A percentile compares a stretch with the other conserved stretches of the same genome.
These are phyloP conservation scores for Eutrema heterophyllum DNA, from an alignment of 345 rosid genomes.

Conservation along the genomic window DNA sequence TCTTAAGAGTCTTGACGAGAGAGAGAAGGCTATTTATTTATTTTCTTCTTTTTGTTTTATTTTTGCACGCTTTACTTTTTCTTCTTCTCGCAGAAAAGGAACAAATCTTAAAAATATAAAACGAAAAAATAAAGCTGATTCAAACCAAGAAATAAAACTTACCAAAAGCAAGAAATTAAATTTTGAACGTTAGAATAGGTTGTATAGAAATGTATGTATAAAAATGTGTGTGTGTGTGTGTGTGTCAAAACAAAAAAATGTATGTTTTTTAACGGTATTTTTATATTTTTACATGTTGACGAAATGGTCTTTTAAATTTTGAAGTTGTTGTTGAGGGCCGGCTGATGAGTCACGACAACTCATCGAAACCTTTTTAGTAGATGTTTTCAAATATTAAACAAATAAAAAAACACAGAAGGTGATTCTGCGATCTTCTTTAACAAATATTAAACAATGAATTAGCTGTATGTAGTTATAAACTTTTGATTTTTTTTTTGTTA, in stretches of 20 bases:
- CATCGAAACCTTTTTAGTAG: constrained; percentile 5
- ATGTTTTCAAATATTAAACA: constrained; percentile 11
- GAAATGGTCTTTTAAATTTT: not conserved
- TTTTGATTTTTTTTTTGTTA: not conserved
- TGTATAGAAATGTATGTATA: not conserved
- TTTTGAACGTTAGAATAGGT: not conserved
- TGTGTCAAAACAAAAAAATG: not conserved
- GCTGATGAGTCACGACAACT: constrained; percentile 31
- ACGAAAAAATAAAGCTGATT: constrained; percentile 7
- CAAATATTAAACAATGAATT: not conserved
- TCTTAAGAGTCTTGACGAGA: constrained; percentile 6
- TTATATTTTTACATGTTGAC: not conserved
- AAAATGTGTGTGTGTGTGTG: too few species aligned
- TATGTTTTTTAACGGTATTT: not conserved
- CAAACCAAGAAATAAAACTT: not conserved
- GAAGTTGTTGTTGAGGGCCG: constrained; percentile 19
- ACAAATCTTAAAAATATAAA: not conserved
- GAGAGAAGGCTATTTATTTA: not conserved
- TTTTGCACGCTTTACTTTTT: not conserved
- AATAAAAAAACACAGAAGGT: not conserved
- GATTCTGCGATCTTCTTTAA: not conserved
- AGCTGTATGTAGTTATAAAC: not conserved
- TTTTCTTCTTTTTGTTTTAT: not conserved
- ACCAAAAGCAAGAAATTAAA: not conserved
- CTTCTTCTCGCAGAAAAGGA: not conserved